A percentile compares a stretch with the other conserved stretches of the same genome.
Evolutionary conservation across 495 filamentous ascomycete species (phyloP).

Genomic region (Penicillium flavigenum): DNA sequence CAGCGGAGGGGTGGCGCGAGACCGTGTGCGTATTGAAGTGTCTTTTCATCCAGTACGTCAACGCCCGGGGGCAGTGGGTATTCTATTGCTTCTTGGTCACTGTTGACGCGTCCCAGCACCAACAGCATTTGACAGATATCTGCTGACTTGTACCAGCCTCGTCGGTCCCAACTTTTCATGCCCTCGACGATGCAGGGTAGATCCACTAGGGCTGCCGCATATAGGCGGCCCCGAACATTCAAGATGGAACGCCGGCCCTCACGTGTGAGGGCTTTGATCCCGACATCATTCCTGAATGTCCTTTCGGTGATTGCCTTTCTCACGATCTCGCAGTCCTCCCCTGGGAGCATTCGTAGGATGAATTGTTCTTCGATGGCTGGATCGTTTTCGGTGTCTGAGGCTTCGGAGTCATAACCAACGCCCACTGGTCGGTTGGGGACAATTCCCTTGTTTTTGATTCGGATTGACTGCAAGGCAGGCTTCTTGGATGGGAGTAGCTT

Average conservation of each 20-base stretch:
- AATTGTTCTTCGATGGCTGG: slow-evolving; percentile 86
- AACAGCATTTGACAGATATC: slow-evolving; percentile 96
- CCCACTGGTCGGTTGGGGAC: slow-evolving; percentile 64
- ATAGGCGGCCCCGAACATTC: slow-evolving; percentile 65
- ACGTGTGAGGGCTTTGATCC: slow-evolving; percentile 72
- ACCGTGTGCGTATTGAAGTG: slow-evolving; percentile 83
- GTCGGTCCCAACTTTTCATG: slow-evolving; percentile 95
- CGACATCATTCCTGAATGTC: slow-evolving; percentile 69
- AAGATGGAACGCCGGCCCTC: slow-evolving; percentile 74
- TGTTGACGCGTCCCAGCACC: slow-evolving; percentile 67
- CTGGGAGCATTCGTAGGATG: slow-evolving; percentile 82
- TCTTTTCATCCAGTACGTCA: slow-evolving; percentile 54
- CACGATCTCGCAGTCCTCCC: slow-evolving; percentile 79
- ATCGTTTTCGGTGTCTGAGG: slow-evolving; percentile 83
- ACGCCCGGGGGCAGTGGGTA: slow-evolving; percentile 65
- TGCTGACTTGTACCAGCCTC: slow-evolving; percentile 85
- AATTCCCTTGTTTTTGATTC: slow-evolving; percentile 60
- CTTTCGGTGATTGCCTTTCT: slow-evolving; percentile 67
- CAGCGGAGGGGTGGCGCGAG: slow-evolving; percentile 88
- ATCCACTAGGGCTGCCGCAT: slow-evolving; percentile 81
- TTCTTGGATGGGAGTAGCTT: slow-evolving; percentile 48
- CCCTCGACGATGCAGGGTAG: slow-evolving; percentile 89
- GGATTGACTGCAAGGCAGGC: slow-evolving; percentile 46
- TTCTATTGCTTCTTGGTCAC: slow-evolving; percentile 70
- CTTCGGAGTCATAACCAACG: slow-evolving; percentile 96